phyloP scores from a whole-genome alignment of 345 rosid genomes.

The Isatis tinctoria region DNA sequence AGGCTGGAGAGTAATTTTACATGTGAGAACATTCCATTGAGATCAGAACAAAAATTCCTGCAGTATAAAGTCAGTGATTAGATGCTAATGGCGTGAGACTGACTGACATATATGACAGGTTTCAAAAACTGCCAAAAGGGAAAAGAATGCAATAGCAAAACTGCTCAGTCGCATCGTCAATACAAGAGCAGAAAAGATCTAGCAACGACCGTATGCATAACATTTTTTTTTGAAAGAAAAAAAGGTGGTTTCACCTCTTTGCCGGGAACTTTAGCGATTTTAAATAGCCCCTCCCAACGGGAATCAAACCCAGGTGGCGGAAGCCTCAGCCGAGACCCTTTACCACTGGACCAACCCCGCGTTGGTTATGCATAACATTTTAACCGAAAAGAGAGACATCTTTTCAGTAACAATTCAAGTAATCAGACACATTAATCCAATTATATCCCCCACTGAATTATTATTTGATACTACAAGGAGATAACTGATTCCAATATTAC shows the following conservation, averaged over 20 bases:
- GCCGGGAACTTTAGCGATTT: too few relatives aligned
- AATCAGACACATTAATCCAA: constrained; percentile 3
- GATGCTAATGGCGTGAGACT: constrained; percentile 14
- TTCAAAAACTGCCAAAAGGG: constrained; percentile 19
- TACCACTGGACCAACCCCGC: too few relatives aligned
- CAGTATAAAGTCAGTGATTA: constrained; percentile 21
- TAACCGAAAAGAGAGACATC: background rate
- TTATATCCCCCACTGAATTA: background rate
- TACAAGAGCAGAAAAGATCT: constrained; percentile 5
- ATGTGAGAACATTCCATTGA: constrained; percentile 28
- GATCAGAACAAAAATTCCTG: constrained; percentile 28
- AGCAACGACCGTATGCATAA: background rate
- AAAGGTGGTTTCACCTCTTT: too few relatives aligned
- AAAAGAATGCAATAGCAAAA: constrained; percentile 15
- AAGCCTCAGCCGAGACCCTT: too few relatives aligned
- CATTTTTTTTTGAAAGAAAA: too few relatives aligned
- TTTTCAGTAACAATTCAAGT: background rate
- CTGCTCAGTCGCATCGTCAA: background rate
- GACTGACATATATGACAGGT: constrained; percentile 15
- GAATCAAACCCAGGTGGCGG: too few relatives aligned
- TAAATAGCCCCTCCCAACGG: too few relatives aligned
- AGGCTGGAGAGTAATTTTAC: constrained; percentile 20
- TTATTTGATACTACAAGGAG: background rate
- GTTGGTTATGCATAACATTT: background rate
- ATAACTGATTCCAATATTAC: background rate